Percentiles rank a stretch among this genome's conserved stretches.
phyloP scores from a whole-genome alignment of 305 asterid genomes.

The Euphrasia arctica region DNA sequence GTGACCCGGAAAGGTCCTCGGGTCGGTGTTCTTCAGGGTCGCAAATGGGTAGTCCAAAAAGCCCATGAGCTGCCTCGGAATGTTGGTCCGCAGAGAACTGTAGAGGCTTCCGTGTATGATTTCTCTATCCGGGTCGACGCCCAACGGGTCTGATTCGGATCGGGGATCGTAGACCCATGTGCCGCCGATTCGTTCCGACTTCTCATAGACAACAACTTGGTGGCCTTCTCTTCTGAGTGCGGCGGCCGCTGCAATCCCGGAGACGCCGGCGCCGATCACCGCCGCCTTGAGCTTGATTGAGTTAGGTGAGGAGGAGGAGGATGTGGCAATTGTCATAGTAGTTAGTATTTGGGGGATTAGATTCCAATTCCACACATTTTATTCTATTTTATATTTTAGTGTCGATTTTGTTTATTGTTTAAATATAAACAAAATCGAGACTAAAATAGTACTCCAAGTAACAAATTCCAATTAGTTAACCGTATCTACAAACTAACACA shows the following conservation, averaged over 20 bases:
- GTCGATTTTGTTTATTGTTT: no score
- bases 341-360: neutral
- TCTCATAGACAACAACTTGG: slow-evolving; percentile 45
- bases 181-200: slow-evolving; percentile 53
- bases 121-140: slow-evolving; percentile 53
- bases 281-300: slow-evolving; percentile 34
- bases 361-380: slow-evolving; percentile 62
- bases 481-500: no score
- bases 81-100: slow-evolving; percentile 49
- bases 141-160: slow-evolving; percentile 55
- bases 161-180: slow-evolving; percentile 53
- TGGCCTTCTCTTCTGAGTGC: slow-evolving; percentile 53
- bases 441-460: no score
- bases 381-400: no score
- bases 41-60: slow-evolving; percentile 54
- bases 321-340: neutral
- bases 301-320: neutral
- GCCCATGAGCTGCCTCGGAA: slow-evolving; percentile 58
- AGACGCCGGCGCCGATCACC: slow-evolving; percentile 73
- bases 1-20: slow-evolving; percentile 49
- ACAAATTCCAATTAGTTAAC: no score
- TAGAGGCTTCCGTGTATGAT: slow-evolving; percentile 53
- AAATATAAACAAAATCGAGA: no score
- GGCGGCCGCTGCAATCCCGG: slow-evolving; percentile 51
- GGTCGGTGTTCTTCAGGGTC: slow-evolving; percentile 20